phyloP scores from a whole-genome alignment of 192 early-diverging fungal species.

The Phlyctochytrium arcticum region DNA sequence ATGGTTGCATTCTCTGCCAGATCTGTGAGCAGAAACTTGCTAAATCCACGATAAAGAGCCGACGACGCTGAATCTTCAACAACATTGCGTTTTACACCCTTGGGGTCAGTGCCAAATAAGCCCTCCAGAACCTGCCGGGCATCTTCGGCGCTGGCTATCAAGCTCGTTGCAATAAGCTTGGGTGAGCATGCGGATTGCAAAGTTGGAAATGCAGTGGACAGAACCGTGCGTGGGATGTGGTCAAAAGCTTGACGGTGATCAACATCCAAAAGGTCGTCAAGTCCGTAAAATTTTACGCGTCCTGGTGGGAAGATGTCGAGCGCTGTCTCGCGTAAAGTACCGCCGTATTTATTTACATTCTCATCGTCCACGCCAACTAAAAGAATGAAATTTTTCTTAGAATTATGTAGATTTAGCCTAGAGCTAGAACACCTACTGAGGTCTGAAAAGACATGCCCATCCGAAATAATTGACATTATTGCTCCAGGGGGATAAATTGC shows the following conservation, averaged over 20 bases:
- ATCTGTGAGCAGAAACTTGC: conserved; percentile 1
- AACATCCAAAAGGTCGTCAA: not conserved
- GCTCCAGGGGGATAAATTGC: conserved; percentile 1
- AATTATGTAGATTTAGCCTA: not conserved
- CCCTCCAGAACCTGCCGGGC: no score
- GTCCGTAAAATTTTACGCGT: not conserved
- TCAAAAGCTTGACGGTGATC: not conserved
- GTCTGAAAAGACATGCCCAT: conserved; percentile 12
- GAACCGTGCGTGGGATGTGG: not conserved
- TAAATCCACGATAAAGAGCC: conserved; percentile 18
- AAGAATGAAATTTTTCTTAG: no score
- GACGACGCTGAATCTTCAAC: no score
- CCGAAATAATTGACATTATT: conserved; percentile 5
- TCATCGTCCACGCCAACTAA: conserved; percentile 9
- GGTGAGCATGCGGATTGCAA: not conserved
- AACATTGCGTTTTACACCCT: no score
- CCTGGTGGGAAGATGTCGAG: not conserved
- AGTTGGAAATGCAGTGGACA: not conserved
- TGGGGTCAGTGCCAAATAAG: no score
- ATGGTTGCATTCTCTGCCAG: not conserved
- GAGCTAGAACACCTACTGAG: not conserved
- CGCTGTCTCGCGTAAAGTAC: not conserved
- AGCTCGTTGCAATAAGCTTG: not conserved
- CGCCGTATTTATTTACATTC: conserved; percentile 11
- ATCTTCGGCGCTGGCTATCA: not conserved